Conservation (phyloP, 805 yeast species). For the Sugiyamaella americana region DNA sequence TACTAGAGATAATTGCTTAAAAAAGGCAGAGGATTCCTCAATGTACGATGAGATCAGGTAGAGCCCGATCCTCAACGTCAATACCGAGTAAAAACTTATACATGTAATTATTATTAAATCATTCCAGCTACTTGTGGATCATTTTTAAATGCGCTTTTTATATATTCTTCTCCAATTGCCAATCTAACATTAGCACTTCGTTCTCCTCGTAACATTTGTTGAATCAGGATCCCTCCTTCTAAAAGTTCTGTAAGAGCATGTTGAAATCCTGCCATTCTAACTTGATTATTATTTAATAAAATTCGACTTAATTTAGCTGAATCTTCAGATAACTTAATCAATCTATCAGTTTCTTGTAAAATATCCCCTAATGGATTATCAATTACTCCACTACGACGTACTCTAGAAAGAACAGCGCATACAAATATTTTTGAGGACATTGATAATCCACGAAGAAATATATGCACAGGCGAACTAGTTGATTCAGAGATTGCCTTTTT, state of each 20-base stretch:
- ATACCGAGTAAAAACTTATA: no score
- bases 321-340: slow-evolving; percentile 34
- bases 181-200: slow-evolving; percentile 59
- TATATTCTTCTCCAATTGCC: slow-evolving; percentile 65
- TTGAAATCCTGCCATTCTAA: slow-evolving; percentile 55
- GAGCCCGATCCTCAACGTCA: no score
- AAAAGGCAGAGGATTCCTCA: no score
- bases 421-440: slow-evolving; percentile 66
- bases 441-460: slow-evolving; percentile 53
- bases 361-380: slow-evolving; percentile 73
- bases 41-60: no score
- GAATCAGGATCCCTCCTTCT: slow-evolving; percentile 71
- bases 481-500: slow-evolving; percentile 76
- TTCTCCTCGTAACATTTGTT: slow-evolving; percentile 64
- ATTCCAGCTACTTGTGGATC: slow-evolving; percentile 44
- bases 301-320: slow-evolving; percentile 33
- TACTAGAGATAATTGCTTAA: no score
- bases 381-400: slow-evolving; percentile 60
- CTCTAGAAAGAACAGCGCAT: slow-evolving; percentile 58
- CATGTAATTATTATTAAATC: slow-evolving; percentile 24
- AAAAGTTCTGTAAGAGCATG: slow-evolving; percentile 60
- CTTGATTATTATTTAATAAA: slow-evolving; percentile 34
- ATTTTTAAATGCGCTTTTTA: slow-evolving; percentile 50
- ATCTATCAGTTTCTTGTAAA: slow-evolving; percentile 63
- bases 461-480: slow-evolving; percentile 63